Conservation (phyloP, 2,329 filamentous ascomycete species). For the Atkinsonella hypoxylon region DNA sequence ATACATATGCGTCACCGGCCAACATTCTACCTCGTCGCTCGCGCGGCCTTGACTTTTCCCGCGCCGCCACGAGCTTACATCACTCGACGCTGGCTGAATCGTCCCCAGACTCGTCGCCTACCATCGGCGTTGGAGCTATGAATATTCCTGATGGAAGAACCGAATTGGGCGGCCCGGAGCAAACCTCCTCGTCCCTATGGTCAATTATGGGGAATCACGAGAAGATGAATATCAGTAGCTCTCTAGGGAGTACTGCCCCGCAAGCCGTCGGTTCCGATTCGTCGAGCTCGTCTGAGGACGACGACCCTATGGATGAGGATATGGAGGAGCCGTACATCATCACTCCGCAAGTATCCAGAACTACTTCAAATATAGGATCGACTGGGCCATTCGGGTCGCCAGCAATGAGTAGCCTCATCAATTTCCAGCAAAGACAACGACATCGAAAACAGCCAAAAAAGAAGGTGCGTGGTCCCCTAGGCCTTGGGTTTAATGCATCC, state of each 20-base stretch:
- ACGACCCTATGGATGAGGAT: slow-evolving; percentile 59
- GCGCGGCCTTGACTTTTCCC: slow-evolving; percentile 82
- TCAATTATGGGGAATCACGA: slow-evolving; percentile 59
- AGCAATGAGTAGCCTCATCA: slow-evolving; percentile 65
- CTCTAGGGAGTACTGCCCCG: slow-evolving; percentile 50
- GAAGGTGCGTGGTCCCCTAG: slow-evolving; percentile 35
- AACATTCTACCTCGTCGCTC: slow-evolving; percentile 83
- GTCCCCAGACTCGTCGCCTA: slow-evolving; percentile 83
- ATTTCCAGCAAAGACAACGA: slow-evolving; percentile 68
- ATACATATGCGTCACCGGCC: slow-evolving; percentile 76
- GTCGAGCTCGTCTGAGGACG: slow-evolving; percentile 61
- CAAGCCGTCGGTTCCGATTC: slow-evolving; percentile 64
- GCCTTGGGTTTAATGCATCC: slow-evolving; percentile 37
- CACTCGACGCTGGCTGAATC: slow-evolving; percentile 89
- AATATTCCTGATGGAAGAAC: slow-evolving; percentile 45
- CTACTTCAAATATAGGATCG: slow-evolving; percentile 31
- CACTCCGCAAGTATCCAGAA: slow-evolving; percentile 66
- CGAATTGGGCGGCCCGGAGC: slow-evolving; percentile 39
- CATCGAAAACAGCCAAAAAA: slow-evolving; percentile 55
- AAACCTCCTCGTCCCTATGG: slow-evolving; percentile 62
- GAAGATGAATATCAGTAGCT: slow-evolving; percentile 63
- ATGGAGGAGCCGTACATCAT: slow-evolving; percentile 71
- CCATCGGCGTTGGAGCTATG: slow-evolving; percentile 56
- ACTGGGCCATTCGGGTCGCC: slow-evolving; percentile 54
- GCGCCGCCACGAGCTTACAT: slow-evolving; percentile 86